phyloP scores from a whole-genome alignment of 2,329 filamentous ascomycete genomes.

The Xylaria sp. region DNA sequence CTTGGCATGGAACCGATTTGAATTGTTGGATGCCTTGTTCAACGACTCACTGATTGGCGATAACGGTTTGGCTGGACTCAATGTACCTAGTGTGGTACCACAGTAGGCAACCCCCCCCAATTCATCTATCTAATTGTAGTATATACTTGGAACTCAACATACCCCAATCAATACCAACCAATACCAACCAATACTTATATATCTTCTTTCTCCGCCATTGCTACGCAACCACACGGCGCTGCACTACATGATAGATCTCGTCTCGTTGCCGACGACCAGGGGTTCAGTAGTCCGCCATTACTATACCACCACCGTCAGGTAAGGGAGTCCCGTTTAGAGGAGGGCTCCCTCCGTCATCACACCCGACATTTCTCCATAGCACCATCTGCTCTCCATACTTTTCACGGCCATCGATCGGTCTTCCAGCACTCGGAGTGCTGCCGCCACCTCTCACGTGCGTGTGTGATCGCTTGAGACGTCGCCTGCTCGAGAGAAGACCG shows the following conservation, averaged over 20 bases:
- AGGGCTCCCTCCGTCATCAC: slow-evolving; percentile 29
- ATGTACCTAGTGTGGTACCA: slow-evolving; percentile 11
- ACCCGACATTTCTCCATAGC: slow-evolving; percentile 34
- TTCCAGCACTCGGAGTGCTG: slow-evolving; percentile 9
- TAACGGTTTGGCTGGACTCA: slow-evolving; percentile 26
- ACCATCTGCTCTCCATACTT: slow-evolving; percentile 12
- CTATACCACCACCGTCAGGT: background rate
- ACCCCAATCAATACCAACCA: slow-evolving; percentile 1
- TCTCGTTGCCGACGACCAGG: slow-evolving; percentile 2
- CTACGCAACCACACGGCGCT: slow-evolving; percentile 1
- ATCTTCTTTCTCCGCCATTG: slow-evolving; percentile 19
- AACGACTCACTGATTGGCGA: slow-evolving; percentile 27
- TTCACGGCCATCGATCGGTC: slow-evolving; percentile 11
- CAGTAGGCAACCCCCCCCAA: slow-evolving; percentile 9
- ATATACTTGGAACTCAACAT: slow-evolving; percentile 22
- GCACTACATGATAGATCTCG: background rate
- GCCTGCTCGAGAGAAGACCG: background rate
- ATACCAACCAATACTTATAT: slow-evolving; percentile 3
- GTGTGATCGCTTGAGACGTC: slow-evolving; percentile 24
- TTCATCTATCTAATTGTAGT: slow-evolving; percentile 15
- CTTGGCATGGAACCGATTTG: slow-evolving; percentile 14
- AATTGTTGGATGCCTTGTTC: slow-evolving; percentile 34
- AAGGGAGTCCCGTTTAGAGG: slow-evolving; percentile 8
- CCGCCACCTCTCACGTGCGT: slow-evolving; percentile 13
- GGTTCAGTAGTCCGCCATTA: slow-evolving; percentile 12